Percentiles rank a stretch among this genome's conserved stretches.
These are phyloP conservation scores for Gaeumannomyces sp. DNA, from an alignment of 2,329 filamentous ascomycete genomes.

Conservation along the genomic window DNA sequence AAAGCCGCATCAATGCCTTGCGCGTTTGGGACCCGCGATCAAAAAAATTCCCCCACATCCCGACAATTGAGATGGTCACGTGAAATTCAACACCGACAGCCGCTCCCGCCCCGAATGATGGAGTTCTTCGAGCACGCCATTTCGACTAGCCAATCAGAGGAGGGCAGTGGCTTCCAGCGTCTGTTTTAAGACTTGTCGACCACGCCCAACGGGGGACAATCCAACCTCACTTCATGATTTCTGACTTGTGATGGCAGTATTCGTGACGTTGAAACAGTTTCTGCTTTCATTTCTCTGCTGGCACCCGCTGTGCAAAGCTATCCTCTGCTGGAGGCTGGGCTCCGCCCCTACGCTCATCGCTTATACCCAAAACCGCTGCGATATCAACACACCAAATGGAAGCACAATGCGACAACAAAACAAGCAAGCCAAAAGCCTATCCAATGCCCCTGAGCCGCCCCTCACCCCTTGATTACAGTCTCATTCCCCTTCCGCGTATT, in stretches of 20 bases:
- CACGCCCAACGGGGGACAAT: neutral
- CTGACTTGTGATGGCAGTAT: neutral
- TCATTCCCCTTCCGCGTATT: neutral
- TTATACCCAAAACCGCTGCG: neutral
- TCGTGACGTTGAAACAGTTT: neutral
- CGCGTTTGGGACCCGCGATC: no score
- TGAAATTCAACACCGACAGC: neutral
- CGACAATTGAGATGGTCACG: neutral
- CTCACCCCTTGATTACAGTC: neutral
- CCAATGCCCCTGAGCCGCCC: neutral
- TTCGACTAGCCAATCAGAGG: conserved; percentile 3
- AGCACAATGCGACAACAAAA: neutral
- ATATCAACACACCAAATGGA: neutral
- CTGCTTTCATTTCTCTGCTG: neutral
- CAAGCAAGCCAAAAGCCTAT: neutral
- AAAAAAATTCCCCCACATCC: no score
- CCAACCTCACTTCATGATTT: neutral
- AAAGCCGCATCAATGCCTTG: no score
- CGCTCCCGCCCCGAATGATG: conserved; percentile 1
- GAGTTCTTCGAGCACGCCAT: conserved; percentile 1
- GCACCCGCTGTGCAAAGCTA: neutral
- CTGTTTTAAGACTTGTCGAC: conserved; percentile 2
- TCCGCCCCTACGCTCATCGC: neutral
- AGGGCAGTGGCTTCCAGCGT: neutral
- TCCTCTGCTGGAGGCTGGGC: neutral